Evolutionary conservation across 305 asterid genomes (phyloP), one percentile per base, ranked within the genome.

Genomic region (Nicotiana rustica): DNA sequence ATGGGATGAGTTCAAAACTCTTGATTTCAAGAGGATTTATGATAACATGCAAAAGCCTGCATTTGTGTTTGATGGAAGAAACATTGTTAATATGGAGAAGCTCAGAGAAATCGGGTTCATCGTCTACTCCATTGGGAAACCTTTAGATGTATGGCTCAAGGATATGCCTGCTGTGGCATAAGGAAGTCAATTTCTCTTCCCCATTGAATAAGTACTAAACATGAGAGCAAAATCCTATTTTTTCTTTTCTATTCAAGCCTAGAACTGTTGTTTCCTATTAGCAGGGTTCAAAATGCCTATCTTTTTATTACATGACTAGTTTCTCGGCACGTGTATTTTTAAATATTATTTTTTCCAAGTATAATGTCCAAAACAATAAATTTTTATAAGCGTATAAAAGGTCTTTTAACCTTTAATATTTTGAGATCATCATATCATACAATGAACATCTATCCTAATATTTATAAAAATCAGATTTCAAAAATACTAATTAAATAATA

Each of bases 1-100:
- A 55, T 86, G 88, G 88, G 84, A 78, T 0, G 86, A 86, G 49
- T 86, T 86, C 81, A 83, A 83, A 19, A 47, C 60, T 4, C 86
- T 86, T 14, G 83, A 86, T 33, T 86, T 57, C 66, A 56, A 81
- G 66, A 86, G 47, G 83, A 86, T 86, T 7, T 83, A 77, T 25
- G 85, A 83, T 18, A 55, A 52, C 67, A 86, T 86, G 88, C 85
- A 80, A 55, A 86, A 86, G 65, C 88, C 88, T n/a, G 88, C 88
- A 25, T 86, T 83, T 67, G 77, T 83, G 81, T 86, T 83, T 83
- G 88, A 86, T 86, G 86, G 88, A 10, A 80, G 88, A 19, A 86
- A 83, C 67, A 61, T 68, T 49, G 79, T 82, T 38, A 21, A 85
- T 65, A 69, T 52, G 59, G 80, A 61, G 49, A 82, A 85, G 84